Evolutionary conservation across 768 basidiomycete species (phyloP).

Genomic region (Butyriboletus loyo): DNA sequence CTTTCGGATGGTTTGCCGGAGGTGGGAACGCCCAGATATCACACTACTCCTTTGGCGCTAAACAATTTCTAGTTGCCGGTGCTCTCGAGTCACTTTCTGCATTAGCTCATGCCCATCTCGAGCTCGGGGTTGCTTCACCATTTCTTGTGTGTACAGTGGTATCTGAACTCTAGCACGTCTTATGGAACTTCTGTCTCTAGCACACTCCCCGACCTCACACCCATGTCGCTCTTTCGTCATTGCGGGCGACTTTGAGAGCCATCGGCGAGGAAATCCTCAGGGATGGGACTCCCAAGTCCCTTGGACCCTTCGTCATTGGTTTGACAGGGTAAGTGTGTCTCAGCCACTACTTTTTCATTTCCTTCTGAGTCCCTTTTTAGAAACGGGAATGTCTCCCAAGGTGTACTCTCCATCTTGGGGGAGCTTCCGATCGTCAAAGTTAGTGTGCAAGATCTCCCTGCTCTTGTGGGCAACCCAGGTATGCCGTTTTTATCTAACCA

Average conservation of each 20-base stretch:
- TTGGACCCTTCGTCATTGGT: conserved; percentile 79
- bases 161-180: not conserved
- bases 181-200: conserved; percentile 21
- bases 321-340: conserved; percentile 65
- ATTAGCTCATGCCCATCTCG: conserved; percentile 75
- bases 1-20: conserved; percentile 92
- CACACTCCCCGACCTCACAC: conserved; percentile 81
- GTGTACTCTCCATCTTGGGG: conserved; percentile 66
- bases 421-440: conserved; percentile 69
- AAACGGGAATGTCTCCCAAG: conserved; percentile 78
- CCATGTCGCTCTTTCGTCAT: conserved; percentile 50
- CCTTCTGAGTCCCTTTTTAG: conserved; percentile 34
- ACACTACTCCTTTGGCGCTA: not conserved
- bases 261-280: conserved; percentile 55
- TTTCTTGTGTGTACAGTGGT: conserved; percentile 58
- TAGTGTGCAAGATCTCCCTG: conserved; percentile 51
- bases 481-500: conserved; percentile 8
- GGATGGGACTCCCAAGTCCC: conserved; percentile 55
- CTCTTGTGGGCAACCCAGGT: conserved; percentile 55
- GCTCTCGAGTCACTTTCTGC: conserved; percentile 77
- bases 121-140: conserved; percentile 76
- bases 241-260: conserved; percentile 52
- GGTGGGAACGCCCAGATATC: conserved; percentile 41
- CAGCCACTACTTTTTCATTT: not conserved
- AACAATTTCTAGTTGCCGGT: conserved; percentile 61